Base-by-base conservation (phyloP, 1,284 basidiomycete genomes). In the Ustilago loliicola region DNA sequence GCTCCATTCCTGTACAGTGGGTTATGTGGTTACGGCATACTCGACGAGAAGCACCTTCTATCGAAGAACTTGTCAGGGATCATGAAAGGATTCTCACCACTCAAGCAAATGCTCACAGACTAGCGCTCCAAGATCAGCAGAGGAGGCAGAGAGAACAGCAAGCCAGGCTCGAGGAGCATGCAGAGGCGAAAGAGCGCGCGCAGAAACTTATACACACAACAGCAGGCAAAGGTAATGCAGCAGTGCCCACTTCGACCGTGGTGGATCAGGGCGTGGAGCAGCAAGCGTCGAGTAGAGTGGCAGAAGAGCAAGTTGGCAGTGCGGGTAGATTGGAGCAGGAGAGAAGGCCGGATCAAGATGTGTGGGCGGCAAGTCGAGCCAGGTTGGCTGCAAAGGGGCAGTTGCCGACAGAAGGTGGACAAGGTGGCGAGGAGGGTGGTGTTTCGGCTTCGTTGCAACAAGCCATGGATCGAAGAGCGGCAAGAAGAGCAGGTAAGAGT, bases 1-100 rank as follows among this genome's bases (percentile, higher is more conserved):
- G 70, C 27, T 72, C 73, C 8, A 73, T 85, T 23, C 83, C 84
- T 6, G 79, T 82, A 7, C 84, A 85, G 60, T 85, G 84, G 84
- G 73, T 77, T 30, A 81, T 81, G 61, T 85, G 84, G 84, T 71
- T 85, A 58, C 61, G 84, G 10, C 84, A 85, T 42, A 85, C 84
- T 3, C 55, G 84, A 1, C 27, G 76, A 15, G 50, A 75, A 0
- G 60, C 84, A 8, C 84, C 84, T 0, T 62, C 63, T 7, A 78
- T 85, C 23, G 72, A 83, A 47, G 82, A 78, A 47, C 32, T 78
- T 27, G 72, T 50, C 2, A 29, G 42, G 1, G 76, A 78, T 47
- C 48, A 54, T 1, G 23, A 72, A 36, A 38, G 76, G 19, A 78
- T 78, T 9, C 19, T 59, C 3, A 30, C 38, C 13, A 71, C 67